Evolutionary conservation across 2,329 filamentous ascomycete species (phyloP), one percentile per base, ranked within the genome.

Genomic region (Aspergillus sp.): DNA sequence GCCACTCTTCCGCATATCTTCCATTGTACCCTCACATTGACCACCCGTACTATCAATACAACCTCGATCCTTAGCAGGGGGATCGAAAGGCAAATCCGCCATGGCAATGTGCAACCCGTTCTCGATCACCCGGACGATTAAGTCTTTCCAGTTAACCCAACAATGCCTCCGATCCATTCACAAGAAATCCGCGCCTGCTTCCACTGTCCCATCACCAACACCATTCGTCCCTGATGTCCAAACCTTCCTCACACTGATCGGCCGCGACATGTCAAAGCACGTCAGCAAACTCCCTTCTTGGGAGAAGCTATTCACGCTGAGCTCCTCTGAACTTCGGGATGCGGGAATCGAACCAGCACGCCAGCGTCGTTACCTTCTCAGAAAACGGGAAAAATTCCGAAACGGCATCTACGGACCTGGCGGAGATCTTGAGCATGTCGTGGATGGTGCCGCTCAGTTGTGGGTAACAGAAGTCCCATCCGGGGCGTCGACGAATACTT

Each of bases 241-340:
- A 66, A 95, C 93, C 15, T 96, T 99, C 76, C 87, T 98, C 62
- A 91, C 85, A 37, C 82, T 97, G 59, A 97, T 98, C 76, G 95
- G 95, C 66, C 93, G 95, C 62, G 88, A 88, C 67, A 86, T 97
- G 68, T 87, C 84, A 69, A 86, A 89, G 70, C 91, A 97, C 79
- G 85, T 89, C 49, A 82, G 85, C 76, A 98, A 98, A 76, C 91
- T 99, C 67, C 87, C 90, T 2, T 88, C 89, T 11, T 98, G 95
- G 95, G 89, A 95, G 53, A 85, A 90, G 6, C 86, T 99, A 46
- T 98, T 98, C 82, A 87, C 87, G 46, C 82, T 95, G 63, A 87
- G 86, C 21, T 91, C 90, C 17, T 74, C 82, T 45, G 87, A 98
- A 76, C 82, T 99, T 64, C 87, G 87, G 64, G 88, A 93, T 66